Conservation (phyloP, 2,329 filamentous ascomycete species). For the Fusarium denticulatum region DNA sequence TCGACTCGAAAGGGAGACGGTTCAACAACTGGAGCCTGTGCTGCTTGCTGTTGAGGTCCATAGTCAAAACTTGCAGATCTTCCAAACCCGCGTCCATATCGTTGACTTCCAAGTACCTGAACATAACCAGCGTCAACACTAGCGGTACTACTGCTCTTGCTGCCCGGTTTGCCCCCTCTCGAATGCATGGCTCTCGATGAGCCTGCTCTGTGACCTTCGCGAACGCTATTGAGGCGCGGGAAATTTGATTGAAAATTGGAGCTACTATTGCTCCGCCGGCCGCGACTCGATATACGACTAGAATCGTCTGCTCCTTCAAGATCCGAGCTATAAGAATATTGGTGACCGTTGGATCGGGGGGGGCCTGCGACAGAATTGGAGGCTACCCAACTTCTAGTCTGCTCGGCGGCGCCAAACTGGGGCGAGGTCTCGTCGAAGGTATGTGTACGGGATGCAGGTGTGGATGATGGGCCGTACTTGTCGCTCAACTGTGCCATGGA, state of each 20-base stretch:
- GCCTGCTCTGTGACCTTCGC: slow-evolving; percentile 55
- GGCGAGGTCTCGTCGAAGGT: slow-evolving; percentile 42
- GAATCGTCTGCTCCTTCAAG: slow-evolving; percentile 65
- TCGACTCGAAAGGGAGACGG: slow-evolving; percentile 58
- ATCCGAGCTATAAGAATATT: slow-evolving; percentile 71
- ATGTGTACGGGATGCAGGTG: slow-evolving; percentile 38
- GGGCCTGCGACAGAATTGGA: slow-evolving; percentile 38
- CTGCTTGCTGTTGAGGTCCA: slow-evolving; percentile 55
- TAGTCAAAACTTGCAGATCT: slow-evolving; percentile 82
- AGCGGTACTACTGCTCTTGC: slow-evolving; percentile 75
- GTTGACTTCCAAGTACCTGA: slow-evolving; percentile 66
- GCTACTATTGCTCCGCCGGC: slow-evolving; percentile 82
- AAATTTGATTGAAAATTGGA: slow-evolving; percentile 73
- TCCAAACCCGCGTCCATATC: slow-evolving; percentile 62
- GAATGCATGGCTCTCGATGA: slow-evolving; percentile 58
- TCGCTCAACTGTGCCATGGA: slow-evolving; percentile 60
- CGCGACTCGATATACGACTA: slow-evolving; percentile 64
- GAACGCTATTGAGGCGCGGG: slow-evolving; percentile 71
- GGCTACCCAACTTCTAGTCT: slow-evolving; percentile 46
- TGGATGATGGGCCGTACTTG: slow-evolving; percentile 37
- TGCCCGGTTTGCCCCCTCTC: slow-evolving; percentile 70
- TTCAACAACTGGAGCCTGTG: slow-evolving; percentile 42
- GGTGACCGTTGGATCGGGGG: slow-evolving; percentile 44
- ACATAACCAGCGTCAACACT: slow-evolving; percentile 73
- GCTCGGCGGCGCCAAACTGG: slow-evolving; percentile 46